Percentiles rank a stretch among this genome's conserved stretches.
Evolutionary conservation across 1,139 yeast species (phyloP).

Genomic region (Saccharomycopsis phalli): DNA sequence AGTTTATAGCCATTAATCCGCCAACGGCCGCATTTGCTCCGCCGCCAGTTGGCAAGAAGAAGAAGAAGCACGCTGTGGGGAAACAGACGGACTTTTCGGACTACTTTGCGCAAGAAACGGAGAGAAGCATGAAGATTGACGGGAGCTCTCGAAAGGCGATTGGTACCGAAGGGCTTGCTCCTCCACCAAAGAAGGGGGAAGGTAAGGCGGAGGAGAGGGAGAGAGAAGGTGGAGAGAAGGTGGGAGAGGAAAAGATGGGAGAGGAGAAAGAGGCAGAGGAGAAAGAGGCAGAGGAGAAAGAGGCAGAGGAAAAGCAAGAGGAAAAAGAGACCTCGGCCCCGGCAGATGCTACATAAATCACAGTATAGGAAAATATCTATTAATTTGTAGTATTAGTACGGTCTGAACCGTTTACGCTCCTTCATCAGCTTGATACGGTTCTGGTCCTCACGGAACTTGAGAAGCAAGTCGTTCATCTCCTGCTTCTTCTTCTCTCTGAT

Average conservation of each 20-base stretch:
- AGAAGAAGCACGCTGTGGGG: conserved; percentile 20
- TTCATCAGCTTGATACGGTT: conserved; percentile 70
- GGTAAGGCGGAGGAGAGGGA: too few relatives aligned
- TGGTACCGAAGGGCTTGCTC: conserved; percentile 24
- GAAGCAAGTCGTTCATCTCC: conserved; percentile 80
- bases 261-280: too few relatives aligned
- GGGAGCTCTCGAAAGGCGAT: conserved; percentile 19
- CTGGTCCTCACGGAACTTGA: conserved; percentile 84
- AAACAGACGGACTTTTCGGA: conserved; percentile 25
- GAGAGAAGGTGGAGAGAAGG: too few relatives aligned
- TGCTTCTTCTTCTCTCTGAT: conserved; percentile 86
- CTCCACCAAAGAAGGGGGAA: conserved; percentile 29
- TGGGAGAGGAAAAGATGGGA: too few relatives aligned
- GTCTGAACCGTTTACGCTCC: conserved; percentile 76
- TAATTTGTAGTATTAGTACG: conserved; percentile 51
- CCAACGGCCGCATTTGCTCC: conserved; percentile 15
- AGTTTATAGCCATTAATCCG: conserved; percentile 16
- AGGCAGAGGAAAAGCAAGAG: too few relatives aligned
- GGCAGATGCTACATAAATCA: too few relatives aligned
- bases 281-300: too few relatives aligned
- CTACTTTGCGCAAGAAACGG: conserved; percentile 32
- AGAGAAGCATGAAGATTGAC: conserved; percentile 27
- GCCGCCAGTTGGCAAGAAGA: conserved; percentile 26
- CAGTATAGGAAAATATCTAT: too few relatives aligned
- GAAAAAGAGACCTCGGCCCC: too few relatives aligned